Conservation (phyloP, 2,329 filamentous ascomycete species). For the Pseudogymnoascus sp. region DNA sequence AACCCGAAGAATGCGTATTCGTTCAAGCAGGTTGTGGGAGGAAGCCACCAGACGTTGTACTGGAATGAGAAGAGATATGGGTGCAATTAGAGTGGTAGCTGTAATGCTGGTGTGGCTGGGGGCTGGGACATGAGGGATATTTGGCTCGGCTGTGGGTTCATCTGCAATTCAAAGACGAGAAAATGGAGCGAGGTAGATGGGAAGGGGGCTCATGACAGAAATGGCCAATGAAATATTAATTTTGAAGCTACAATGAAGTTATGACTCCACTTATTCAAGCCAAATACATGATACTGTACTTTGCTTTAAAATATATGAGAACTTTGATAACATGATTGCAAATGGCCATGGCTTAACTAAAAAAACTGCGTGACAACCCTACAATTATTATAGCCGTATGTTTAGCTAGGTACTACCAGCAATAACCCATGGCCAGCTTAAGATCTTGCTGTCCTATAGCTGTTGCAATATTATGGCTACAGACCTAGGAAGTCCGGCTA, state of each 20-base stretch:
- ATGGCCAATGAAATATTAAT: background rate
- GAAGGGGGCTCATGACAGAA: background rate
- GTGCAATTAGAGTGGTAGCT: background rate
- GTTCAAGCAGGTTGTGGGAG: background rate
- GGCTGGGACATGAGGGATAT: background rate
- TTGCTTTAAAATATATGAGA: too few relatives aligned
- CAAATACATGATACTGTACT: too few relatives aligned
- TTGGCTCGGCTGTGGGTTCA: background rate
- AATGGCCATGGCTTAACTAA: too few relatives aligned
- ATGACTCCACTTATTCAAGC: background rate
- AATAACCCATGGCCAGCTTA: too few relatives aligned
- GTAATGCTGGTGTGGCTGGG: background rate
- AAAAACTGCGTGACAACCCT: too few relatives aligned
- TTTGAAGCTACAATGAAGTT: background rate
- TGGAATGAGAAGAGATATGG: constrained; percentile 5
- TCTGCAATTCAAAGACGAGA: background rate
- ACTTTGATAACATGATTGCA: too few relatives aligned
- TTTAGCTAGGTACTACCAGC: too few relatives aligned
- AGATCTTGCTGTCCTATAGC: too few relatives aligned
- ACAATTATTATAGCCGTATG: too few relatives aligned
- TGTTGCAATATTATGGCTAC: too few relatives aligned
- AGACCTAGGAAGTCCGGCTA: too few relatives aligned
- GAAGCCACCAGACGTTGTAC: background rate
- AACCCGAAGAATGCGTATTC: background rate
- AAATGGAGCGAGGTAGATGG: background rate